Percentiles rank a stretch among this genome's conserved stretches.
These are phyloP conservation scores for Spinellus fusiger DNA, from an alignment of 192 early-diverging fungal species.

Conservation along the genomic window DNA sequence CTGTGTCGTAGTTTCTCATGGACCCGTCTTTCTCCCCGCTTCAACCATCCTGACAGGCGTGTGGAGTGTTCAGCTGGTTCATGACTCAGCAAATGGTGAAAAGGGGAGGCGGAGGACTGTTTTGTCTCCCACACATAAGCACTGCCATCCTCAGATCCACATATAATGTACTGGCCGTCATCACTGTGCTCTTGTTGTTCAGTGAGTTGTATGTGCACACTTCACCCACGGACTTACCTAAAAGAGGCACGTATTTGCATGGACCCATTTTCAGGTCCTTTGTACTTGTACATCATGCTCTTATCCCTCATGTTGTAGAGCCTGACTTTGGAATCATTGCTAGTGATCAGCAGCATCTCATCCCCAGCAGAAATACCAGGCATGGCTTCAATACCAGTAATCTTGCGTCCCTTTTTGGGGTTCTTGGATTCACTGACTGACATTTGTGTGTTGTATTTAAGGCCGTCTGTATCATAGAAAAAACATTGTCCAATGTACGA, in stretches of 20 bases:
- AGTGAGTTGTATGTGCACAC: background rate
- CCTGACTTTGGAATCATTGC: conserved; percentile 73
- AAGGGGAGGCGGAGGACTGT: background rate
- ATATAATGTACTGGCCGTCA: conserved; percentile 72
- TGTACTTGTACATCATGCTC: conserved; percentile 66
- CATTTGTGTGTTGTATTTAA: conserved; percentile 79
- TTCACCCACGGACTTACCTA: conserved; percentile 24
- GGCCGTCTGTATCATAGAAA: conserved; percentile 69
- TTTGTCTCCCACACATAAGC: conserved; percentile 65
- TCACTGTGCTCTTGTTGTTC: conserved; percentile 32
- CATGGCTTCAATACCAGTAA: conserved; percentile 70
- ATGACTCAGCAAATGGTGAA: conserved; percentile 11
- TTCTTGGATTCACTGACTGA: conserved; percentile 50
- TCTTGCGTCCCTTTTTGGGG: conserved; percentile 57
- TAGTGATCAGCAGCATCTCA: conserved; percentile 60
- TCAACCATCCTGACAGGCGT: conserved; percentile 16
- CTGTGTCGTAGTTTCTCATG: conserved; percentile 8
- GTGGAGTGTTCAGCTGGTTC: conserved; percentile 9
- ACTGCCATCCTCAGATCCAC: conserved; percentile 70
- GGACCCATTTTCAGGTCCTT: conserved; percentile 61
- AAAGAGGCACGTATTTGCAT: conserved; percentile 66
- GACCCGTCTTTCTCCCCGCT: conserved; percentile 1
- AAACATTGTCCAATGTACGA: conserved; percentile 68
- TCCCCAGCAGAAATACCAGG: conserved; percentile 46
- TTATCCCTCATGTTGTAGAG: conserved; percentile 71